These are phyloP conservation scores for Candida vartiovaarae DNA, from an alignment of 805 yeast species.

Conservation along the genomic window DNA sequence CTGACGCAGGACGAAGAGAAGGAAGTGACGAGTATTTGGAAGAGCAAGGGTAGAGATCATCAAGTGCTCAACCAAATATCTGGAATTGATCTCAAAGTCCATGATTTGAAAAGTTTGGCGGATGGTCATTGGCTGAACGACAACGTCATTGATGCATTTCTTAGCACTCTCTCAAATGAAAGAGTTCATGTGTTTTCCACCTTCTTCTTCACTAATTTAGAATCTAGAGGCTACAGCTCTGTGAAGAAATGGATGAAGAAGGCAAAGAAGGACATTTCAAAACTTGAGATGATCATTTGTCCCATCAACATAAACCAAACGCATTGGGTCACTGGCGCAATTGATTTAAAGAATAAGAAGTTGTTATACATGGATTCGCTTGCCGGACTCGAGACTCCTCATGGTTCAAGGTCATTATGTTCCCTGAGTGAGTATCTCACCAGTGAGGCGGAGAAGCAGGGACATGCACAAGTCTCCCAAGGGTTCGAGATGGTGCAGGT, in stretches of 20 bases:
- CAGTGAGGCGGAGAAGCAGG: conserved; percentile 54
- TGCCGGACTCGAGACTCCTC: conserved; percentile 31
- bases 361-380: conserved; percentile 79
- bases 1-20: conserved; percentile 19
- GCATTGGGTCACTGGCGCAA: conserved; percentile 88
- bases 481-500: conserved; percentile 27
- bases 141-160: conserved; percentile 77
- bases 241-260: conserved; percentile 82
- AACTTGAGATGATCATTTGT: conserved; percentile 59
- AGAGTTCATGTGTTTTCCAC: conserved; percentile 73
- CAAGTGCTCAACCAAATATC: conserved; percentile 24
- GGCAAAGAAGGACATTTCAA: conserved; percentile 57
- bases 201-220: conserved; percentile 73
- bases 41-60: conserved; percentile 18
- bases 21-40: conserved; percentile 23
- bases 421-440: conserved; percentile 54
- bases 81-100: conserved; percentile 51
- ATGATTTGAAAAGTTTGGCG: conserved; percentile 65
- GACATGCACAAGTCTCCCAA: conserved; percentile 25
- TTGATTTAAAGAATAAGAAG: conserved; percentile 52
- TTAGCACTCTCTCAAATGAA: conserved; percentile 31
- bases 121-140: conserved; percentile 86
- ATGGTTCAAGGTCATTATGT: conserved; percentile 33
- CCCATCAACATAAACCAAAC: conserved; percentile 81
- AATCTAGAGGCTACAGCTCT: conserved; percentile 68